Evolutionary conservation across 2,329 filamentous ascomycete genomes (phyloP), one percentile per base, ranked within the genome.

Genomic region (Colletotrichum aenigma): DNA sequence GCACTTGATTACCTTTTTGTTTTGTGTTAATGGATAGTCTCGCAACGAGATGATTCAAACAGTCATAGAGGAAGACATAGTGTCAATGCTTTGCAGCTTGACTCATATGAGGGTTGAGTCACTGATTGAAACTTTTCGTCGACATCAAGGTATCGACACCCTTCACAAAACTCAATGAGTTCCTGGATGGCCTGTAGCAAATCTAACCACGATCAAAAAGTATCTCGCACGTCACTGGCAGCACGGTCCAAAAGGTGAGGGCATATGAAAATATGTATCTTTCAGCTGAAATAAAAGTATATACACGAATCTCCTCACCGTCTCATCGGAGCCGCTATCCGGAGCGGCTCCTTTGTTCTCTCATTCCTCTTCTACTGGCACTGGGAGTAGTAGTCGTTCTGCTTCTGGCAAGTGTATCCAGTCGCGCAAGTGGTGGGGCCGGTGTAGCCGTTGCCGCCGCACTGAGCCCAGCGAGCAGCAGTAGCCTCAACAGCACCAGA

Each of bases 321-420:
- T 58, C 62, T 72, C 64, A 8, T 48, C 8, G 36, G 43, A 52
- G n/a, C 48, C 24, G 70, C 70, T 68, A 69, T 65, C 64, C 34
- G 28, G 48, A 66, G 70, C 58, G 10, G 26, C 36, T 36, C 58
- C 48, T 16, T 65, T 36, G 3, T 12, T 24, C 9, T 34, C 26
- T 26, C 34, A 7, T 24, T n/a, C 32, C 21, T 18, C 28, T 1
- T 10, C 30, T 80, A 87, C 75, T 85, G 71, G 78, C 86, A 88
- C 79, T 88, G 86, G 26, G 70, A 84, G 80, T 87, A 88, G 77
- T 79, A 87, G 69, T 82, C 81, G 78, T 87, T 88, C 71, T 81
- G 43, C 74, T 81, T 82, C 58, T 77, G 81, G 81, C 86, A 88
- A 24, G 79, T 85, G 60, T 72, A 82, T 12, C 82, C 82, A 24